Base-by-base conservation (phyloP, 116 monocot genomes). In the Posidonia oceanica region DNA sequence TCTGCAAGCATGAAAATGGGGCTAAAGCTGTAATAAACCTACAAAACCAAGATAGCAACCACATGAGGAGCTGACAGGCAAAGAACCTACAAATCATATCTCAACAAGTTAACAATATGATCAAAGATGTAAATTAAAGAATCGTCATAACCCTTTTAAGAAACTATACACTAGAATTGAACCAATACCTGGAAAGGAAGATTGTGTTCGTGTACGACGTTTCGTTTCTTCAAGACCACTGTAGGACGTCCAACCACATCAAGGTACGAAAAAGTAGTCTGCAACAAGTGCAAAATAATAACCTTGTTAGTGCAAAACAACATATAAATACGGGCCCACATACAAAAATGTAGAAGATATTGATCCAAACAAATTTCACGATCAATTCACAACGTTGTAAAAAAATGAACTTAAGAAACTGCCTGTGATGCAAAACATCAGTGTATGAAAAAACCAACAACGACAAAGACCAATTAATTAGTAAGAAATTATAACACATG, bases 231-330 rank as follows among this genome's bases (percentile, higher is more conserved):
- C 53, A 93, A 73, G 36, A 89, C 93, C 21, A 93, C 65, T 17
- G 87, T 85, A 15, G 79, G 77, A 72, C 93, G 84, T 61, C 93
- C 93, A 62, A 86, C 78, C 69, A 93, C 79, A 59, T 93, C 93
- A 73, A 93, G 89, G 71, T 89, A 93, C 10, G 86, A 89, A 76
- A 84, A 89, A 44, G 70, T 86, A 20, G 81, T 86, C 93, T 93
- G 84, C 79, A 79, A 68, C 11, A 68, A 67, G 52, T 68, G 52
- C 4, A 68, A 52, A 53, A 15, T 58, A 17, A 17, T 58, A 58
- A 16, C 16, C 58, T 0, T 58, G 2, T 44, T n/a, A n/a, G n/a
- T n/a, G n/a, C n/a, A n/a, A n/a, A n/a, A n/a, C n/a, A n/a, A n/a
- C n/a, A n/a, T n/a, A n/a, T n/a, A n/a, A n/a, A n/a, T n/a, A n/a